Percentiles rank a stretch among this genome's conserved stretches.
phyloP scores from a whole-genome alignment of 257 asterid genomes.

The Orobanche coerulescens region DNA sequence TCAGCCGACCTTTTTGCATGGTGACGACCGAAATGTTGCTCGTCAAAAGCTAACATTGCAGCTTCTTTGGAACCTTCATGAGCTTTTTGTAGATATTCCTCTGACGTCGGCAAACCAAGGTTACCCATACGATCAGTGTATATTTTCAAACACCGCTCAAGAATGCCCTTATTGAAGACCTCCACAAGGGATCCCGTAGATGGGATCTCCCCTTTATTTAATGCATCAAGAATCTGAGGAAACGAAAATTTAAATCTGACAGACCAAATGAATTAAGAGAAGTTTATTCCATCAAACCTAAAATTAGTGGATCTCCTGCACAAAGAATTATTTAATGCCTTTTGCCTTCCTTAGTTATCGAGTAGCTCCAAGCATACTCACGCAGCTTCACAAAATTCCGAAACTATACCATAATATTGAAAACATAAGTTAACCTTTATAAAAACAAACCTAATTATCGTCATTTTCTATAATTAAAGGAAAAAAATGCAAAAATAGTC shows the following conservation, averaged over 20 bases:
- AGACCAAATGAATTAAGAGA: slow-evolving; percentile 5
- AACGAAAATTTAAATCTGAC: slow-evolving; percentile 14
- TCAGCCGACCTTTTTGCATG: slow-evolving; percentile 92
- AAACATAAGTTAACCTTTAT: neutral
- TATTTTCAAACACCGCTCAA: slow-evolving; percentile 65
- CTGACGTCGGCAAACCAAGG: slow-evolving; percentile 52
- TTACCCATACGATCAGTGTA: slow-evolving; percentile 48
- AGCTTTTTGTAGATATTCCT: slow-evolving; percentile 47
- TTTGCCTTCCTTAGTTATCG: neutral
- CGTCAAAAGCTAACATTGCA: slow-evolving; percentile 61
- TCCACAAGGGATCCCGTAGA: slow-evolving; percentile 96
- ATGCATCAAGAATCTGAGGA: slow-evolving; percentile 83
- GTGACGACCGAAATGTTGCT: slow-evolving; percentile 91
- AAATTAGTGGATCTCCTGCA: too few relatives aligned
- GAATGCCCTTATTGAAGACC: slow-evolving; percentile 79
- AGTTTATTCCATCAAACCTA: neutral
- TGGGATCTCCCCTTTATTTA: slow-evolving; percentile 98
- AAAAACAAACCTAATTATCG: neutral
- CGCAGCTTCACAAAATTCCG: neutral
- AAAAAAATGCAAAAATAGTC: too few relatives aligned
- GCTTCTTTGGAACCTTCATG: slow-evolving; percentile 59
- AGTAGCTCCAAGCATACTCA: neutral
- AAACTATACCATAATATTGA: neutral
- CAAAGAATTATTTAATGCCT: neutral
- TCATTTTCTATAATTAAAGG: neutral